Base-by-base conservation (phyloP, 257 asterid species). In the Solanum pennellii region DNA sequence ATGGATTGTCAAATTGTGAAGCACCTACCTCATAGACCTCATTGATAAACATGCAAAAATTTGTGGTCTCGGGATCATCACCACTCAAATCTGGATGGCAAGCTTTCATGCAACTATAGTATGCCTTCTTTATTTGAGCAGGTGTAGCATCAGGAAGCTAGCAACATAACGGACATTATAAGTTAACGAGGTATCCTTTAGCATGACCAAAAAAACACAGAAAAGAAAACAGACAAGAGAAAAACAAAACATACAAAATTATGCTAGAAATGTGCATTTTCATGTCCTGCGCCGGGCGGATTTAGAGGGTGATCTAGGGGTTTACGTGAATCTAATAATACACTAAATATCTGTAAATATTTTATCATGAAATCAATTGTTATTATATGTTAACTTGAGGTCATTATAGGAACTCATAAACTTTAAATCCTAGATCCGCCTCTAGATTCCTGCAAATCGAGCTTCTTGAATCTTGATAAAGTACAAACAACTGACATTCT, bases 21-120 rank as follows among this genome's bases (percentile, higher is more conserved):
- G 4, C 18, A 91, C 96, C 88, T 88, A 97, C 99, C 92, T 91
- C 95, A 23, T 97, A 96, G 89, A 96, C 93, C 77, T 96, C 99
- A 86, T 97, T 97, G 88, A 97, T 92, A 91, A 97, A 97, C 93
- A 93, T 95, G 92, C 99, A 97, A 91, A 97, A 97, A 90, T 95
- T 96, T 4, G 99, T 97, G 23, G 95, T 91, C 91, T 95, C 99
- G 10, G 93, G 92, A 93, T 96, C 97, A 91, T 97, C 91, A 14
- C 99, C 99, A 90, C 98, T 94, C 92, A 97, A 89, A 90, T 97
- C 99, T 84, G 99, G 99, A 92, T 97, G 99, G 92, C 99, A 97
- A 83, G 97, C 42, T 95, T 97, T 96, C 99, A 97, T 97, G 94
- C 99, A 97, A 92, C 92, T 94, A 79, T 97, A 94, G 69, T 97